A percentile compares a stretch with the other conserved stretches of the same genome.
phyloP scores from a whole-genome alignment of 441 rosid genomes.

The Mallotus repandus region DNA sequence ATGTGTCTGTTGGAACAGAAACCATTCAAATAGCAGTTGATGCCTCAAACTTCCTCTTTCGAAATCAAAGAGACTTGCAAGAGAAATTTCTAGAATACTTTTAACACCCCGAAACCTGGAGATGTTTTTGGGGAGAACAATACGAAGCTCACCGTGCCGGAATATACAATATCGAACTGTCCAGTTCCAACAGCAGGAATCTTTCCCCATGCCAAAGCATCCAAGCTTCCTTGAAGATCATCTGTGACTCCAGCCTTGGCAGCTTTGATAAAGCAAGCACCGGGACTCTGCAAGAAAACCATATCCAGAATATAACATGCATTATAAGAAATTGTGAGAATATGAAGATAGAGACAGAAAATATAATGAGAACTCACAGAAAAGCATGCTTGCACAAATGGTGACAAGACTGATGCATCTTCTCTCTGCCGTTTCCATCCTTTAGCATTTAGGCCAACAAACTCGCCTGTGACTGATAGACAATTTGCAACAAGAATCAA shows the following conservation, averaged over 20 bases:
- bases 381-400: conserved; percentile 92
- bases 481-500: conserved; percentile 66
- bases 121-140: conserved; percentile 8
- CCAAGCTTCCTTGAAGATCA: conserved; percentile 78
- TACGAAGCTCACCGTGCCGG: conserved; percentile 52
- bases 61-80: background rate
- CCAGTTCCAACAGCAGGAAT: conserved; percentile 75
- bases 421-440: conserved; percentile 75
- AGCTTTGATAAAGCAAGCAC: conserved; percentile 78
- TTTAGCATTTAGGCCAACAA: conserved; percentile 76
- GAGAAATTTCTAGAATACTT: background rate
- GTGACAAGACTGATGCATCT: conserved; percentile 57
- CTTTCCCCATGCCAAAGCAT: conserved; percentile 91
- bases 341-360: conserved; percentile 6
- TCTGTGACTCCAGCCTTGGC: conserved; percentile 80
- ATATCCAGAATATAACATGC: conserved; percentile 18
- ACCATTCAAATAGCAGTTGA: conserved; percentile 3
- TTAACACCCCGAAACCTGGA: background rate
- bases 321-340: conserved; percentile 2
- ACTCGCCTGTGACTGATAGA: conserved; percentile 84
- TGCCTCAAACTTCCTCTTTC: background rate
- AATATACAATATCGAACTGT: conserved; percentile 68
- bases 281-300: conserved; percentile 65
- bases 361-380: conserved; percentile 51
- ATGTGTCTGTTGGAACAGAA: background rate